Conservation (phyloP, 225 moss, liverwort and hornwort genomes). For the Bryum argenteum region DNA sequence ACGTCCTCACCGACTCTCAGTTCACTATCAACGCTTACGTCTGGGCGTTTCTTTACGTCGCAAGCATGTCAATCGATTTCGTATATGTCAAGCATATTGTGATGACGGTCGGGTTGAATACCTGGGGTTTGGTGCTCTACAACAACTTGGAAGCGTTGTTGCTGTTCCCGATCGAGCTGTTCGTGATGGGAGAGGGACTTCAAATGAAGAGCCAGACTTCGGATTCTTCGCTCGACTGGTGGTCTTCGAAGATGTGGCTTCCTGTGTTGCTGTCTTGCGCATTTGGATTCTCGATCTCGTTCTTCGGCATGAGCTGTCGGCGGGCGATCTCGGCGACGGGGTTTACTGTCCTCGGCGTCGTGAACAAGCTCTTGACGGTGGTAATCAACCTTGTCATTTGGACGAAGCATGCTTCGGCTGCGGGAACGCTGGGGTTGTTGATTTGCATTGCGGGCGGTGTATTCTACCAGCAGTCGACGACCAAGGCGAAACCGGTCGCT, state of each 20-base stretch:
- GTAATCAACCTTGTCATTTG: conserved; percentile 80
- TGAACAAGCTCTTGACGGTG: conserved; percentile 86
- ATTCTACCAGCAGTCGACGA: conserved; percentile 79
- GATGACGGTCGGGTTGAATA: conserved; percentile 85
- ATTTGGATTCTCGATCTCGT: conserved; percentile 83
- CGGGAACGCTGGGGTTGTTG: conserved; percentile 72
- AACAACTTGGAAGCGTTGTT: conserved; percentile 83
- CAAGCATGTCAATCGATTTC: conserved; percentile 86
- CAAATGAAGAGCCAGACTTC: conserved; percentile 40
- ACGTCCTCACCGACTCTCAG: conserved; percentile 74
- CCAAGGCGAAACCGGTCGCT: conserved; percentile 45
- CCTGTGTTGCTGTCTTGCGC: conserved; percentile 75
- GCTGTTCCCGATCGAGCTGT: conserved; percentile 76
- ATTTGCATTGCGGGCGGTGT: conserved; percentile 83
- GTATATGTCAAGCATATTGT: conserved; percentile 93
- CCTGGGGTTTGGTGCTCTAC: conserved; percentile 89
- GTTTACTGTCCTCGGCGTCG: conserved; percentile 82
- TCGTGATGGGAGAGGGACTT: conserved; percentile 74
- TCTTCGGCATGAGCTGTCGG: conserved; percentile 78
- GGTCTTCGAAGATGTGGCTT: conserved; percentile 61
- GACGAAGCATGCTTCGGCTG: conserved; percentile 80
- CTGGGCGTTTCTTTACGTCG: conserved; percentile 81
- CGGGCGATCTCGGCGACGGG: conserved; percentile 76
- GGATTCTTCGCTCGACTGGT: conserved; percentile 58
- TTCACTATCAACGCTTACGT: conserved; percentile 70